A percentile compares a stretch with the other conserved stretches of the same genome.
These are phyloP conservation scores for Beauveria sp. DNA, from an alignment of 2,329 filamentous ascomycete genomes.

Conservation along the genomic window DNA sequence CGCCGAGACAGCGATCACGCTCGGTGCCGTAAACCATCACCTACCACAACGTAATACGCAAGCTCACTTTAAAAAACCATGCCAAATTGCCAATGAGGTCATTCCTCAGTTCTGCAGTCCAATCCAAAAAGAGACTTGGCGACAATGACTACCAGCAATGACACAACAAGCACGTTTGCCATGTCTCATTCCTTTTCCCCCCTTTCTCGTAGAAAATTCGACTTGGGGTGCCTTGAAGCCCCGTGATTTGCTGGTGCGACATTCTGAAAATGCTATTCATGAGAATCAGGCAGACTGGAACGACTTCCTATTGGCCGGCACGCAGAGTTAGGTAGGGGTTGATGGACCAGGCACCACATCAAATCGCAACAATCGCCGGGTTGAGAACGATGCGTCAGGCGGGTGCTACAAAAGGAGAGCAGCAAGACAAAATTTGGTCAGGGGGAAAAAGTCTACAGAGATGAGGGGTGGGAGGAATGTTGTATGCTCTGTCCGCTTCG, in stretches of 20 bases:
- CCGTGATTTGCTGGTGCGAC: neutral
- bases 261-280: neutral
- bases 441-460: neutral
- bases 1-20: no score
- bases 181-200: neutral
- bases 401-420: neutral
- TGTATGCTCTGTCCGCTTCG: neutral
- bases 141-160: neutral
- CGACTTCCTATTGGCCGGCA: neutral
- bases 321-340: neutral
- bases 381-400: slow-evolving; percentile 1
- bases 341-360: neutral
- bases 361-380: slow-evolving; percentile 6
- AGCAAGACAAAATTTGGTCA: neutral
- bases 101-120: neutral
- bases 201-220: no score
- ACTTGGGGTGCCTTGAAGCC: neutral
- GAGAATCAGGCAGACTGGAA: neutral
- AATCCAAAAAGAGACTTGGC: neutral
- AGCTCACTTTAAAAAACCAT: neutral
- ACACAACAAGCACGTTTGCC: neutral
- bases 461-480: neutral
- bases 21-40: neutral
- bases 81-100: neutral
- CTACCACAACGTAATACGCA: neutral